These are phyloP conservation scores for Podospora pseudoanserina DNA, from an alignment of 495 filamentous ascomycete genomes.

Conservation along the genomic window DNA sequence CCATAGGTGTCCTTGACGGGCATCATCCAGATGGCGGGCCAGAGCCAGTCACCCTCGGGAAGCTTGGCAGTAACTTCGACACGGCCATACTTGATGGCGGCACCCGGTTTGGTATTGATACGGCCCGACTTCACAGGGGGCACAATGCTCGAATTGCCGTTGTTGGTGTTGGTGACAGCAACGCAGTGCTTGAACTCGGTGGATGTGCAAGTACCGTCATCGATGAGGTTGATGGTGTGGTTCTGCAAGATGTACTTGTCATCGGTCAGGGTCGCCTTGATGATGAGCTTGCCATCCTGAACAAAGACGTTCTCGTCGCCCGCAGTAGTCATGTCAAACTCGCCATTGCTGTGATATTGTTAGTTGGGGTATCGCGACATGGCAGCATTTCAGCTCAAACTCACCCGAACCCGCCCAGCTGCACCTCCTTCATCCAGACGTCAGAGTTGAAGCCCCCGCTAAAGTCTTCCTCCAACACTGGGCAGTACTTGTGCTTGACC, in stretches of 20 bases:
- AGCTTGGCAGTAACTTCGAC: constrained; percentile 75
- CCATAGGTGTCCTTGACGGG: constrained; percentile 70
- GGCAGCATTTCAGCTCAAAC: constrained; percentile 20
- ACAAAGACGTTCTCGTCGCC: constrained; percentile 69
- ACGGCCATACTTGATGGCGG: constrained; percentile 73
- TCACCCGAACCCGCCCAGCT: constrained; percentile 81
- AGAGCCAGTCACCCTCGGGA: constrained; percentile 78
- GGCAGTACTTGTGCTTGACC: constrained; percentile 70
- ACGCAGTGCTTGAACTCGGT: constrained; percentile 54
- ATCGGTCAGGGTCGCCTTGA: constrained; percentile 75
- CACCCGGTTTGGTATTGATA: constrained; percentile 66
- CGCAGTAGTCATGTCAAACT: constrained; percentile 71
- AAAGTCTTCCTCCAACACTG: constrained; percentile 68
- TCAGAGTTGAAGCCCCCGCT: constrained; percentile 54
- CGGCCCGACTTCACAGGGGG: constrained; percentile 76
- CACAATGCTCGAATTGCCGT: constrained; percentile 67
- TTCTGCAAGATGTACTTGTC: constrained; percentile 57
- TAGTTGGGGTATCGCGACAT: constrained; percentile 11
- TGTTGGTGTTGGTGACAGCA: constrained; percentile 57
- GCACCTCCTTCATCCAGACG: constrained; percentile 74
- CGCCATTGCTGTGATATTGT: constrained; percentile 61
- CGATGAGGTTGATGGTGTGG: constrained; percentile 61
- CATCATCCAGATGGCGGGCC: constrained; percentile 93
- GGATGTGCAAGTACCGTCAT: constrained; percentile 63
- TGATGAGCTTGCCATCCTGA: constrained; percentile 62